Evolutionary conservation across 1,284 basidiomycete genomes (phyloP).

Genomic region (Tilletiopsis washingtonensis): DNA sequence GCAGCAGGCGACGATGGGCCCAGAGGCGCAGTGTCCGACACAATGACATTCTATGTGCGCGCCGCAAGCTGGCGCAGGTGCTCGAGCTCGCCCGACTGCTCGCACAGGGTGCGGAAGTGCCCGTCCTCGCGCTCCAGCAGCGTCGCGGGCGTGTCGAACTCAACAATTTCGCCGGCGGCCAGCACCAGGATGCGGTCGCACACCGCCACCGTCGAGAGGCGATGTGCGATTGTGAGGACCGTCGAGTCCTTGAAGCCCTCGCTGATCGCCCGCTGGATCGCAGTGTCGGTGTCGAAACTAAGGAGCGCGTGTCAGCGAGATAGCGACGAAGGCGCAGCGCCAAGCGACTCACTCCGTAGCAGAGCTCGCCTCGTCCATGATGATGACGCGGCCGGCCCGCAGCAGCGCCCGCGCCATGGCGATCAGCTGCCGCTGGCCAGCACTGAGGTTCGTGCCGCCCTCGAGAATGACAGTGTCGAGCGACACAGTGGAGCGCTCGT

Average conservation of each 20-base stretch:
- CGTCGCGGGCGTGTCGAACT: slow-evolving; percentile 66
- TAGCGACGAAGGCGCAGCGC: too few species aligned
- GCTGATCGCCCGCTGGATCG: slow-evolving; percentile 17
- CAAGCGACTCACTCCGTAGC: too few species aligned
- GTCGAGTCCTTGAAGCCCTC: slow-evolving; percentile 48
- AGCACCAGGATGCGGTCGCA: slow-evolving; percentile 70
- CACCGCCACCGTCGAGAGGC: slow-evolving; percentile 21
- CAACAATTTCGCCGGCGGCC: slow-evolving; percentile 46
- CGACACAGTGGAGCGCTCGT: slow-evolving; percentile 49
- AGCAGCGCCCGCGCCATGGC: slow-evolving; percentile 67
- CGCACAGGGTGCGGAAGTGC: slow-evolving; percentile 3
- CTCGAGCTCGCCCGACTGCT: not conserved
- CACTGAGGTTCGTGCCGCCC: slow-evolving; percentile 73
- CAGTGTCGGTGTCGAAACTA: slow-evolving; percentile 14
- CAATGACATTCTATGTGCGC: too few species aligned
- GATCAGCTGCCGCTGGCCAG: slow-evolving; percentile 73
- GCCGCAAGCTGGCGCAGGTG: not conserved
- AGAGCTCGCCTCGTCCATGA: slow-evolving; percentile 75
- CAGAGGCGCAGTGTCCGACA: too few species aligned
- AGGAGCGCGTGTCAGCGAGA: too few species aligned
- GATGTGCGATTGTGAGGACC: slow-evolving; percentile 46
- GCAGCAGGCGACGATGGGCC: too few species aligned
- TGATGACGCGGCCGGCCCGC: slow-evolving; percentile 65
- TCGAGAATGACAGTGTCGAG: slow-evolving; percentile 66
- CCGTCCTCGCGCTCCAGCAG: slow-evolving; percentile 5